These are phyloP conservation scores for Pseudocercospora cruenta DNA, from an alignment of 2,329 filamentous ascomycete genomes.

Conservation along the genomic window DNA sequence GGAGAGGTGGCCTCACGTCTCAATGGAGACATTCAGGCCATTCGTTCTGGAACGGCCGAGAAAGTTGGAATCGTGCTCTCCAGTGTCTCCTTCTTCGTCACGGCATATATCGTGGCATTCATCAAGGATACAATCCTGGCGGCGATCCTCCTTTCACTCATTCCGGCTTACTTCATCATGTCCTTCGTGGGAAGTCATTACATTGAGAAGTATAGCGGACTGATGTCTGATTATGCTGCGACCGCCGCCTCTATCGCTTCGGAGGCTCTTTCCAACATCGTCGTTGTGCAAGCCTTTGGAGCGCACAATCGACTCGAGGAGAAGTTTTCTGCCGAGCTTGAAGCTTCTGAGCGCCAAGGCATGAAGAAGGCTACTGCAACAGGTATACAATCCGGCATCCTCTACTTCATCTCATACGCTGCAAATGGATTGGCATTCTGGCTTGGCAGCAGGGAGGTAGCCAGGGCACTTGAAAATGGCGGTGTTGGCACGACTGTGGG, in stretches of 20 bases:
- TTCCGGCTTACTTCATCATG: conserved; percentile 66
- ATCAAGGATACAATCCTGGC: conserved; percentile 65
- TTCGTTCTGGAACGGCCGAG: conserved; percentile 70
- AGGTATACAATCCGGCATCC: conserved; percentile 61
- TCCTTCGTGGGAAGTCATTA: conserved; percentile 59
- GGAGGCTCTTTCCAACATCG: conserved; percentile 62
- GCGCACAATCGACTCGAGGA: conserved; percentile 62
- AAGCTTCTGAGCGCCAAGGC: conserved; percentile 54
- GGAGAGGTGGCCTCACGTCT: conserved; percentile 67
- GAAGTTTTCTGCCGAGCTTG: conserved; percentile 60
- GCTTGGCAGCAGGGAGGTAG: conserved; percentile 64
- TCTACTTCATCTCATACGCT: conserved; percentile 70
- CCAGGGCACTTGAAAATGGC: conserved; percentile 22
- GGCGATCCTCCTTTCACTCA: conserved; percentile 64
- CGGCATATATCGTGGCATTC: conserved; percentile 67
- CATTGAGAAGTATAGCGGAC: conserved; percentile 54
- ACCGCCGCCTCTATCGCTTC: conserved; percentile 65
- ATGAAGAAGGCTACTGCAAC: conserved; percentile 62
- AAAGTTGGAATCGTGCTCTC: conserved; percentile 69
- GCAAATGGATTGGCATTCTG: conserved; percentile 70
- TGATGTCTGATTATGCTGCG: conserved; percentile 57
- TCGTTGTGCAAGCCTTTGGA: conserved; percentile 48
- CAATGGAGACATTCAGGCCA: conserved; percentile 66
- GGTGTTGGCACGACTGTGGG: conserved; percentile 38
- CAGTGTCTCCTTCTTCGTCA: conserved; percentile 67